These are phyloP conservation scores for Oryza australiensis DNA, from an alignment of 176 grass and related monocot species.

Conservation along the genomic window DNA sequence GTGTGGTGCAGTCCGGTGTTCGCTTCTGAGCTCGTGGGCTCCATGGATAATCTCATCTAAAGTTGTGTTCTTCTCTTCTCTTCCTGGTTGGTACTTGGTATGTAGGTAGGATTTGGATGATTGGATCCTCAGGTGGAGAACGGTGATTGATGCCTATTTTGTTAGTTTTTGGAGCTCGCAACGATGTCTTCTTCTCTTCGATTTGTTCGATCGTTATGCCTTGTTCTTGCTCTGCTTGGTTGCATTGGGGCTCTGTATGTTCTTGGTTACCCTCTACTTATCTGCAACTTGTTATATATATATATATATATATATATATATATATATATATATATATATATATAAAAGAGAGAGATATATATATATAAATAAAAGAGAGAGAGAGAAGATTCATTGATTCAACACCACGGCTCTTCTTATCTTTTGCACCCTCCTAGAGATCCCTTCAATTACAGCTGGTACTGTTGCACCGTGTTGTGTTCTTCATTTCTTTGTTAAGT, in stretches of 20 bases:
- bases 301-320: too few relatives aligned
- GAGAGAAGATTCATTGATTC: too few relatives aligned
- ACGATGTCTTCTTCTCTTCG: neutral
- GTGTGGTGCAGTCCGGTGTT: slow-evolving; percentile 31
- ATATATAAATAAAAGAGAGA: too few relatives aligned
- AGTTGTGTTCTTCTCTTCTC: slow-evolving; percentile 14
- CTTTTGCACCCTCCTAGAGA: neutral
- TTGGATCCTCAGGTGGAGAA: slow-evolving; percentile 28
- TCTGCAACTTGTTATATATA: too few relatives aligned
- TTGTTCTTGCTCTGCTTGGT: neutral
- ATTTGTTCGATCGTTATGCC: neutral
- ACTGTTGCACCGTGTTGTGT: neutral
- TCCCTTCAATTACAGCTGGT: neutral
- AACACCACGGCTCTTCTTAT: neutral
- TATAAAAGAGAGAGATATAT: too few relatives aligned
- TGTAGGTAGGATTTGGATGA: slow-evolving; percentile 22
- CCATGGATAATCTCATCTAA: slow-evolving; percentile 26
- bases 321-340: too few relatives aligned
- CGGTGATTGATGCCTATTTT: slow-evolving; percentile 31
- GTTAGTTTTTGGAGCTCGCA: slow-evolving; percentile 6
- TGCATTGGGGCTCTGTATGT: neutral
- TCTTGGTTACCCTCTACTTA: neutral
- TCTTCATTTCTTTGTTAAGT: neutral
- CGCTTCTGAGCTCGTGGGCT: slow-evolving; percentile 34
- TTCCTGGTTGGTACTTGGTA: neutral